Conservation (phyloP, 192 early-diverging fungal genomes). For the Obelidium mucronatum region DNA sequence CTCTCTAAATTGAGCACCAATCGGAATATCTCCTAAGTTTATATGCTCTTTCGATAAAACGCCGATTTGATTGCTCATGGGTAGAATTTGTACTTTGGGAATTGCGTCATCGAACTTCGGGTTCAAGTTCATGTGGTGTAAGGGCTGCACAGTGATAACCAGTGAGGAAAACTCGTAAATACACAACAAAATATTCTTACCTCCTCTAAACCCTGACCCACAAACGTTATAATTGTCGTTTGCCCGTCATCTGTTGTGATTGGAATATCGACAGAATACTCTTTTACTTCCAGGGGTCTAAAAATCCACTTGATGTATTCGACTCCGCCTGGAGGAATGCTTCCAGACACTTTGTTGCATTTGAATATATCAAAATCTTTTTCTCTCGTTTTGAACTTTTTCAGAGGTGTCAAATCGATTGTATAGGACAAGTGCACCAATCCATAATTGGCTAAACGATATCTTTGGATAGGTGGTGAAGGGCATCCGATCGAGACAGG, state of each 20-base stretch:
- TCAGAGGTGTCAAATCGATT: constrained; percentile 47
- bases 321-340: constrained; percentile 46
- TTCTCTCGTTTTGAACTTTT: constrained; percentile 49
- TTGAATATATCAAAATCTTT: constrained; percentile 50
- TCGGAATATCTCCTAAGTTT: constrained; percentile 59
- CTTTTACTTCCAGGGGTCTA: constrained; percentile 54
- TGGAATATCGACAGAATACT: constrained; percentile 60
- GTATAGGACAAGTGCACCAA: constrained; percentile 47
- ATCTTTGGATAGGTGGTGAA: constrained; percentile 54
- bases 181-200: background rate
- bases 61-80: constrained; percentile 49
- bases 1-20: constrained; percentile 45
- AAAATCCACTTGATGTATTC: constrained; percentile 60
- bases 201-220: constrained; percentile 44
- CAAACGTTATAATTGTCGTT: constrained; percentile 58
- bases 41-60: constrained; percentile 53
- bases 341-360: constrained; percentile 46
- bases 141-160: too few relatives aligned
- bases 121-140: too few relatives aligned
- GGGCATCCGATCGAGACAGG: constrained; percentile 50
- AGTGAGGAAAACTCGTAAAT: background rate
- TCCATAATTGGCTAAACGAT: constrained; percentile 51
- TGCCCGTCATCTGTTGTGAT: constrained; percentile 53
- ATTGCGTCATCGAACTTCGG: constrained; percentile 46
- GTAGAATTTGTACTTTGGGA: constrained; percentile 45